A percentile compares a stretch with the other conserved stretches of the same genome.
These are phyloP conservation scores for Ramalina intermedia DNA, from an alignment of 495 filamentous ascomycete genomes.

Conservation along the genomic window DNA sequence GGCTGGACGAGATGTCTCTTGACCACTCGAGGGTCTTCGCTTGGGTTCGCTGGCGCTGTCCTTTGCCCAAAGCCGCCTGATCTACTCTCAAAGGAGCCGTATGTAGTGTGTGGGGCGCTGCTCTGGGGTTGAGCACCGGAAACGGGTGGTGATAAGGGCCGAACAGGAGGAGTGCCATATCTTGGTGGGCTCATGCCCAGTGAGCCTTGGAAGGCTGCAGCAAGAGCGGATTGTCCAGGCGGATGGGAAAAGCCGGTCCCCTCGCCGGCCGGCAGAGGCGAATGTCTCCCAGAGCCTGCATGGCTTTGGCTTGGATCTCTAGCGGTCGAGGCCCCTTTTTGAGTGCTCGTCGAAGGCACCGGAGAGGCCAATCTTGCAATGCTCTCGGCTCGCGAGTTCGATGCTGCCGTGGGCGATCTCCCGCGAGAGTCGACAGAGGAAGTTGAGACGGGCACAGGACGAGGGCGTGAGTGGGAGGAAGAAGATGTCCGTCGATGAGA, in stretches of 20 bases:
- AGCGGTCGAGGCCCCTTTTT: conserved; percentile 33
- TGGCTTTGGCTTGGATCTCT: conserved; percentile 26
- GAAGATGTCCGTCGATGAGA: conserved; percentile 8
- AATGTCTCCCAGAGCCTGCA: conserved; percentile 20
- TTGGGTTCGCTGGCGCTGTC: conserved; percentile 29
- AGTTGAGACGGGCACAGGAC: conserved; percentile 17
- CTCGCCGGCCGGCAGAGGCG: conserved; percentile 39
- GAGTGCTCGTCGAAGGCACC: conserved; percentile 36
- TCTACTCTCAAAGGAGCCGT: conserved; percentile 66
- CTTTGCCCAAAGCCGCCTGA: conserved; percentile 24
- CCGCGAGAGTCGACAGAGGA: conserved; percentile 31
- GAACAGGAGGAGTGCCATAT: conserved; percentile 37
- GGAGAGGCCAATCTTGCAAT: conserved; percentile 63
- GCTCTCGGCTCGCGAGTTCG: conserved; percentile 46
- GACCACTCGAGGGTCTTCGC: conserved; percentile 69
- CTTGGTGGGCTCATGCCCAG: conserved; percentile 36
- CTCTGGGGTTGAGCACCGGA: conserved; percentile 30
- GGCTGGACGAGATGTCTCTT: conserved; percentile 68
- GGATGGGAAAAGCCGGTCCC: conserved; percentile 37
- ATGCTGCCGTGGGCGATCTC: conserved; percentile 28
- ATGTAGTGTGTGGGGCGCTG: conserved; percentile 46
- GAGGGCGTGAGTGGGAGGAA: conserved; percentile 11
- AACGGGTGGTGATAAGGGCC: conserved; percentile 39
- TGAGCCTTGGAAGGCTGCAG: conserved; percentile 55
- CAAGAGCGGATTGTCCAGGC: conserved; percentile 62